Percentiles rank a stretch among this genome's conserved stretches.
These are phyloP conservation scores for Neoascochyta sp. DNA, from an alignment of 2,329 filamentous ascomycete genomes.

Conservation along the genomic window DNA sequence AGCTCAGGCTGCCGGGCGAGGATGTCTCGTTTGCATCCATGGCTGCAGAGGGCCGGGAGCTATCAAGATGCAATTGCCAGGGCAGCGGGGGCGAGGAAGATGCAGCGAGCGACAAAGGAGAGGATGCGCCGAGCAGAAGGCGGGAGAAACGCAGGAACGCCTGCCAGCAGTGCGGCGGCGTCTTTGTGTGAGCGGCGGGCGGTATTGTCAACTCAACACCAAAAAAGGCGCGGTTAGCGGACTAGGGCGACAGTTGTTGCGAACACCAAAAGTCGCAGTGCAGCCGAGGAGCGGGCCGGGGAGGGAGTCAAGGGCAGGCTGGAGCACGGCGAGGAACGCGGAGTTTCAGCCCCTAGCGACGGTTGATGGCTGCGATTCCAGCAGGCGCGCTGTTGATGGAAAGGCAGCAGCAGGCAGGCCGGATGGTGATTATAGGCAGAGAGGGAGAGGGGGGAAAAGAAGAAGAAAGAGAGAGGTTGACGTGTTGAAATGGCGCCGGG, in stretches of 20 bases:
- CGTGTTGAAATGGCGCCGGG: constrained; percentile 18
- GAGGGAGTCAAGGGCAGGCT: constrained; percentile 14
- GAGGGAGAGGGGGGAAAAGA: constrained; percentile 24
- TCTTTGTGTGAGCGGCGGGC: too few relatives aligned
- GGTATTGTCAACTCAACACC: constrained; percentile 33
- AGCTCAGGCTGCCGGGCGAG: constrained; percentile 37
- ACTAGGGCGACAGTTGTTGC: constrained; percentile 24
- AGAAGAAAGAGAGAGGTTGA: constrained; percentile 22
- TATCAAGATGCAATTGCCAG: too few relatives aligned
- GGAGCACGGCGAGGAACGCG: constrained; percentile 30
- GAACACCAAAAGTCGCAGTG: constrained; percentile 34
- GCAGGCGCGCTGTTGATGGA: constrained; percentile 25
- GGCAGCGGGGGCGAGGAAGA: constrained; percentile 2
- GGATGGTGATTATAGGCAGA: constrained; percentile 16
- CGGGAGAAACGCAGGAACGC: too few relatives aligned
- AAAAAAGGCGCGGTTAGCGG: constrained; percentile 24
- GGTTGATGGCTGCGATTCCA: constrained; percentile 27
- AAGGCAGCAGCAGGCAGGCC: constrained; percentile 12
- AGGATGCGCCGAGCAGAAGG: too few relatives aligned
- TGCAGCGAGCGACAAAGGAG: constrained; percentile 1
- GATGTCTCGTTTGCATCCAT: constrained; percentile 35
- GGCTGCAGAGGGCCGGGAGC: constrained; percentile 16
- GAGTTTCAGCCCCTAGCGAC: constrained; percentile 18
- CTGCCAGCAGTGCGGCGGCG: too few relatives aligned
- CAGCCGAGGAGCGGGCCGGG: constrained; percentile 18